Evolutionary conservation across 345 rosid species (phyloP).

Genomic region (Erucastrum elatum): DNA sequence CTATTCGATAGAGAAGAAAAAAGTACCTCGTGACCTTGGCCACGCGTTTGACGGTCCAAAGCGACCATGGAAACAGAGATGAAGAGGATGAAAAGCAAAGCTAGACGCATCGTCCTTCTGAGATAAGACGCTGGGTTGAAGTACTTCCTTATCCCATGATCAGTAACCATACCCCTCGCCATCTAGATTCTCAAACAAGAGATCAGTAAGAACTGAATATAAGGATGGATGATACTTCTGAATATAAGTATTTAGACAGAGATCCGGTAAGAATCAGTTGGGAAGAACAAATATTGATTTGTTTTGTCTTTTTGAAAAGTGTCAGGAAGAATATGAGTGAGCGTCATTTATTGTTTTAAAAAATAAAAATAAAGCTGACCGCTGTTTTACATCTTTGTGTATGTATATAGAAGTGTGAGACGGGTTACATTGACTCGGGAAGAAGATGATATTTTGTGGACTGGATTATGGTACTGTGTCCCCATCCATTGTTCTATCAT

Average conservation of each 20-base stretch:
- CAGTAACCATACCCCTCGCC: slow-evolving; percentile 34
- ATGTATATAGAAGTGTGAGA: not conserved
- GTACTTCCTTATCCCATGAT: slow-evolving; percentile 49
- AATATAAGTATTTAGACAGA: too few species aligned
- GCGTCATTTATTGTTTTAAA: too few species aligned
- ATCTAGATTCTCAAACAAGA: not conserved
- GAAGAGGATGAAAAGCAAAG: slow-evolving; percentile 67
- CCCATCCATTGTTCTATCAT: not conserved
- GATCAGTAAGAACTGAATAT: too few species aligned
- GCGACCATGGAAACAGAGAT: slow-evolving; percentile 52
- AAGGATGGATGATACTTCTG: too few species aligned
- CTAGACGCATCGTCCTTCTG: slow-evolving; percentile 64
- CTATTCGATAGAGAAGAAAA: not conserved
- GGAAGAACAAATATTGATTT: not conserved
- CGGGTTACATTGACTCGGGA: not conserved
- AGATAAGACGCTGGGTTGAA: slow-evolving; percentile 70
- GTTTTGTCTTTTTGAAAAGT: not conserved
- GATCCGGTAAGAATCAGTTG: not conserved
- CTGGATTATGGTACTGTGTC: not conserved
- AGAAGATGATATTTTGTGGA: not conserved
- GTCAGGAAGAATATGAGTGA: not conserved
- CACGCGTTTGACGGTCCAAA: slow-evolving; percentile 89
- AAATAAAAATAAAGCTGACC: not conserved
- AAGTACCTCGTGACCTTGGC: slow-evolving; percentile 62
- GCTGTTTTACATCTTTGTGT: not conserved